Conservation (phyloP, 2,329 filamentous ascomycete genomes). For the Verticillium klebahnii region DNA sequence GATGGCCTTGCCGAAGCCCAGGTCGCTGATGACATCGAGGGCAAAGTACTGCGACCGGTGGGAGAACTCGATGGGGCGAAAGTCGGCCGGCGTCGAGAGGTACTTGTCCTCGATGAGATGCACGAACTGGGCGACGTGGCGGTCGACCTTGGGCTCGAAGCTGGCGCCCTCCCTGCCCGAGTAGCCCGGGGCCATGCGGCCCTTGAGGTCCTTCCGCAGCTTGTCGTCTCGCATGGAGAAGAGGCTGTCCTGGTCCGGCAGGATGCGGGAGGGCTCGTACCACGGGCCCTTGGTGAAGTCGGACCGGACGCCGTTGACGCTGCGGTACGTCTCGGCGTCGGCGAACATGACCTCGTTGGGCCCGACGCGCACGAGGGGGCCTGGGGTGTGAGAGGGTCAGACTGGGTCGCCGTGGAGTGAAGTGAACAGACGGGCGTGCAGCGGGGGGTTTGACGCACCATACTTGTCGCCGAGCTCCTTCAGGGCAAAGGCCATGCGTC, state of each 20-base stretch:
- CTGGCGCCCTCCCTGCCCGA: constrained; percentile 7
- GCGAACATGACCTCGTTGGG: constrained; percentile 14
- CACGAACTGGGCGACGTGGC: constrained; percentile 4
- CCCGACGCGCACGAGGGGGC: constrained; percentile 12
- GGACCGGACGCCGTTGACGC: constrained; percentile 7
- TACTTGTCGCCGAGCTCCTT: constrained; percentile 10
- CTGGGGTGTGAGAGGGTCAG: constrained; percentile 7
- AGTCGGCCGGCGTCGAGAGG: constrained; percentile 1
- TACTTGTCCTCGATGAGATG: constrained; percentile 8
- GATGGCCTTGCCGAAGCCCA: constrained; percentile 20
- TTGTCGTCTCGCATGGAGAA: constrained; percentile 14
- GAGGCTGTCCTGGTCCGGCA: constrained; percentile 9
- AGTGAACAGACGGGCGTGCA: constrained; percentile 9
- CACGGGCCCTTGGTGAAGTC: constrained; percentile 11
- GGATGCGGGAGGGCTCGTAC: constrained; percentile 11
- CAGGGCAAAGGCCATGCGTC: constrained; percentile 2
- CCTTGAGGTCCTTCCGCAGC: constrained; percentile 7
- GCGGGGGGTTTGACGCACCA: neutral
- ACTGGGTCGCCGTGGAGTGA: constrained; percentile 12
- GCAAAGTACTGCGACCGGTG: constrained; percentile 11
- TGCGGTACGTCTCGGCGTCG: constrained; percentile 9
- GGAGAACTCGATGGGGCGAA: constrained; percentile 10
- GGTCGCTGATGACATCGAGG: constrained; percentile 20
- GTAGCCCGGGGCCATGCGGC: constrained; percentile 13
- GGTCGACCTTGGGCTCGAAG: constrained; percentile 7